phyloP scores from a whole-genome alignment of 306 rosid species.

The Urtica urens region DNA sequence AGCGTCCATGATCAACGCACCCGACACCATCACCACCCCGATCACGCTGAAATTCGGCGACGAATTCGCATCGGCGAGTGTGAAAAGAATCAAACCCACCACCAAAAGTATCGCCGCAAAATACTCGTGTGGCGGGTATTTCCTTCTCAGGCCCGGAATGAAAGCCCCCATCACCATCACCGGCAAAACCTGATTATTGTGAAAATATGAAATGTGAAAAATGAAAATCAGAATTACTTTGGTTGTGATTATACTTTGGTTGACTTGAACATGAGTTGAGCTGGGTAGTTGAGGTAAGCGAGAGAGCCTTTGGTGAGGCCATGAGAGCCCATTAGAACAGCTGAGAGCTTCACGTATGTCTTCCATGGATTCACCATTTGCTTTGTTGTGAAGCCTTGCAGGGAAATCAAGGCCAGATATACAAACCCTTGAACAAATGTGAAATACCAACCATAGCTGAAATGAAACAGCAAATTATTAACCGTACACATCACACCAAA shows the following conservation, averaged over 20 bases:
- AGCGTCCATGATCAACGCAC: slow-evolving; percentile 89
- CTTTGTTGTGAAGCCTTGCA: slow-evolving; percentile 88
- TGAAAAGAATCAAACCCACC: slow-evolving; percentile 89
- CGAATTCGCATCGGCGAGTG: slow-evolving; percentile 89
- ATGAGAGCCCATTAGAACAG: slow-evolving; percentile 91
- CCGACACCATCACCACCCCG: slow-evolving; percentile 86
- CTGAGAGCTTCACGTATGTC: slow-evolving; percentile 92
- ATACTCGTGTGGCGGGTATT: slow-evolving; percentile 81
- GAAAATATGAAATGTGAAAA: no score
- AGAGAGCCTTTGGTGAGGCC: slow-evolving; percentile 94
- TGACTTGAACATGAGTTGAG: slow-evolving; percentile 98
- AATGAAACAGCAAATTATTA: slow-evolving; percentile 14
- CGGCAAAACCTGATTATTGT: slow-evolving; percentile 89
- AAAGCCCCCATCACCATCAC: slow-evolving; percentile 99
- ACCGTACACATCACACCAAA: no score
- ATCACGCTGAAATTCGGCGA: slow-evolving; percentile 86
- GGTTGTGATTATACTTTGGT: slow-evolving; percentile 87
- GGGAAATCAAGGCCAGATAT: slow-evolving; percentile 67
- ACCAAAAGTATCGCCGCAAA: slow-evolving; percentile 79
- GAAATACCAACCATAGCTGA: slow-evolving; percentile 99
- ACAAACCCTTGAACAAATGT: slow-evolving; percentile 95
- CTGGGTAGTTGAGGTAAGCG: slow-evolving; percentile 95
- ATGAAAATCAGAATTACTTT: slow-evolving; percentile 2
- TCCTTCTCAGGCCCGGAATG: slow-evolving; percentile 83
- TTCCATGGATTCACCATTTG: slow-evolving; percentile 99